phyloP scores from a whole-genome alignment of 164 flowering plant species.

The Echeveria elegans region DNA sequence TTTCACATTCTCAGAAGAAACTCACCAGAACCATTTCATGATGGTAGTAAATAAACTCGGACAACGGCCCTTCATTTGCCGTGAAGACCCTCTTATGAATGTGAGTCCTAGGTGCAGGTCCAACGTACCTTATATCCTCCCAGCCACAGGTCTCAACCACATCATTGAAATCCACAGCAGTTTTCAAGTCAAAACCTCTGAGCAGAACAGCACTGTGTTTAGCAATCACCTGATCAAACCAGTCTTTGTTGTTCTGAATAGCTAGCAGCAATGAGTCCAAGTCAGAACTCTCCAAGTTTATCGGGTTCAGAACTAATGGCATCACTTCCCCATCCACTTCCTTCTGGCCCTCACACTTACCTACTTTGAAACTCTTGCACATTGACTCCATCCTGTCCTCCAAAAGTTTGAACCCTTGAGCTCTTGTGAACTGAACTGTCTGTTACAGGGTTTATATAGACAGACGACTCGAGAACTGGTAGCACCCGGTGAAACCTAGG shows the following conservation, averaged over 20 bases:
- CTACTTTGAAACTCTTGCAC: slow-evolving; percentile 37
- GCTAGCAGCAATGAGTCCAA: slow-evolving; percentile 22
- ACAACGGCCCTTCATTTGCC: slow-evolving; percentile 55
- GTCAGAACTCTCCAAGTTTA: slow-evolving; percentile 13
- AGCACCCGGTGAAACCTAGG: neutral
- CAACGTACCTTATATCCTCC: slow-evolving; percentile 53
- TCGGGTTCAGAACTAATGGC: slow-evolving; percentile 35
- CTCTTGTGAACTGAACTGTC: neutral
- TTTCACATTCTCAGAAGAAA: neutral
- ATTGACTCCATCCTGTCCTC: slow-evolving; percentile 19
- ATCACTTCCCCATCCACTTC: slow-evolving; percentile 40
- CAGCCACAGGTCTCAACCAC: slow-evolving; percentile 42
- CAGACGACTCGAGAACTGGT: too few relatives aligned
- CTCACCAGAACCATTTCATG: slow-evolving; percentile 66
- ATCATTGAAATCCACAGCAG: slow-evolving; percentile 44
- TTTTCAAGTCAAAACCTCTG: slow-evolving; percentile 36
- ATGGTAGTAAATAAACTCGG: slow-evolving; percentile 54
- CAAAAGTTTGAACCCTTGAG: too few relatives aligned
- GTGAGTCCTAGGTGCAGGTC: slow-evolving; percentile 55
- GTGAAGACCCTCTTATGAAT: slow-evolving; percentile 46
- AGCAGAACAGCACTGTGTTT: slow-evolving; percentile 50
- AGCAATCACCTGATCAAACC: slow-evolving; percentile 42
- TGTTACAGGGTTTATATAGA: neutral
- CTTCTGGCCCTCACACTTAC: slow-evolving; percentile 44
- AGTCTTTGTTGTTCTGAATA: slow-evolving; percentile 31